Evolutionary conservation across 805 yeast species (phyloP), one percentile per base, ranked within the genome.

Genomic region (Grigorovia jiainica): DNA sequence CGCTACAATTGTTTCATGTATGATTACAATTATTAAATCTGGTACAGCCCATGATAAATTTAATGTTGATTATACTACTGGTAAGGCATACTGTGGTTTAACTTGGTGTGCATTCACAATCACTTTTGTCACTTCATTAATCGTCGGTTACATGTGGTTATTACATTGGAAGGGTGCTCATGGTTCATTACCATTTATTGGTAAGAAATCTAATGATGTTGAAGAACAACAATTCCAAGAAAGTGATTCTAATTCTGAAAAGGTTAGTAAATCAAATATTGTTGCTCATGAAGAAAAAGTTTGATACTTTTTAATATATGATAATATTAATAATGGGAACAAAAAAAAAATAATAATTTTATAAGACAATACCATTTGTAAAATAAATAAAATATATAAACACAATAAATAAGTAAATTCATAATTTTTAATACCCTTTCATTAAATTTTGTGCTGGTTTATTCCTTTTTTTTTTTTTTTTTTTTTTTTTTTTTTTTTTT

Each of bases 21-120:
- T 60, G 35, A 43, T 54, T 35, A 50, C 51, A 20, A 52, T 59
- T 27, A 58, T 61, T 46, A 60, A 60, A 31, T 45, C 52, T 7
- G 65, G 64, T 47, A 54, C 60, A 18, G 45, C 54, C 8, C 47
- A 54, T 4, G 66, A 61, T 40, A 45, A 48, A 17, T 61, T 48
- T 47, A 53, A 52, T 40, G 65, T 60, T 18, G 43, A 45, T 24
- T 52, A 53, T 41, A 49, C 43, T 7, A 38, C 46, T 9, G 58
- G 58, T 25, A 36, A 48, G 33, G 54, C 62, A 7, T 53, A 48
- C 42, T 42, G 46, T 33, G 65, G 64, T 33, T 40, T 60, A 30
- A 38, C 52, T 6, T 61, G 66, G 65, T 43, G 59, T 16, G 55
- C 58, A 3, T 60, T 60, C 41, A 40, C 49, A 10, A 39, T 58